Evolutionary conservation across 164 flowering plant genomes (phyloP).

Genomic region (Stephania japonica): DNA sequence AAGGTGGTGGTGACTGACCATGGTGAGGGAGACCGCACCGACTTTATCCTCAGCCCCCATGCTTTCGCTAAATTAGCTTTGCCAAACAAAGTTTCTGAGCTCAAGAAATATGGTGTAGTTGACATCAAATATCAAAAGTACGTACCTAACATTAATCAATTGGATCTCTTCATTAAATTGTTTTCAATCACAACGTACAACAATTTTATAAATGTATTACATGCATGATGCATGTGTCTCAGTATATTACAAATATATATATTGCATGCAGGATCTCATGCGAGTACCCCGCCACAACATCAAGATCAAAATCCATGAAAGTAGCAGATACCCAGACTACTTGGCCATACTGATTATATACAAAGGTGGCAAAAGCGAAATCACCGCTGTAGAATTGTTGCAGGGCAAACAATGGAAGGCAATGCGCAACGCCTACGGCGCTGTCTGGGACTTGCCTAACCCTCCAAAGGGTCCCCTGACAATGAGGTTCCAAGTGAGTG

Average conservation of each 20-base stretch:
- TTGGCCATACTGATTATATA: conserved; percentile 59
- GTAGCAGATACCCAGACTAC: conserved; percentile 57
- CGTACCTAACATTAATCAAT: no score
- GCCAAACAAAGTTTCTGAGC: conserved; percentile 27
- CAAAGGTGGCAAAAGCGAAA: conserved; percentile 48
- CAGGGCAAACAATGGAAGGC: conserved; percentile 64
- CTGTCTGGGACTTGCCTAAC: conserved; percentile 34
- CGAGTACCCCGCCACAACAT: conserved; percentile 38
- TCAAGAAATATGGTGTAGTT: conserved; percentile 65
- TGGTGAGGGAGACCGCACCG: conserved; percentile 74
- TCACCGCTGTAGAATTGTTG: conserved; percentile 51
- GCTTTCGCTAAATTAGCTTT: conserved; percentile 53
- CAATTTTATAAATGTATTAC: no score
- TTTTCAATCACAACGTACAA: no score
- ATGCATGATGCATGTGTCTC: no score
- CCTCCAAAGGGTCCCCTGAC: conserved; percentile 38
- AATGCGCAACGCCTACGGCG: conserved; percentile 66
- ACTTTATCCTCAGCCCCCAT: conserved; percentile 65
- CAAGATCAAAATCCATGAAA: conserved; percentile 53
- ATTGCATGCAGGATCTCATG: conserved; percentile 44
- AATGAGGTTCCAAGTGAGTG: conserved; percentile 49
- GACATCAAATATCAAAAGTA: conserved; percentile 62
- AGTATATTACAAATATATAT: no score
- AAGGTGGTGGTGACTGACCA: conserved; percentile 68
- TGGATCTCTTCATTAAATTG: no score